These are phyloP conservation scores for Puya raimondii DNA, from an alignment of 176 grass and related monocot species.

Conservation along the genomic window DNA sequence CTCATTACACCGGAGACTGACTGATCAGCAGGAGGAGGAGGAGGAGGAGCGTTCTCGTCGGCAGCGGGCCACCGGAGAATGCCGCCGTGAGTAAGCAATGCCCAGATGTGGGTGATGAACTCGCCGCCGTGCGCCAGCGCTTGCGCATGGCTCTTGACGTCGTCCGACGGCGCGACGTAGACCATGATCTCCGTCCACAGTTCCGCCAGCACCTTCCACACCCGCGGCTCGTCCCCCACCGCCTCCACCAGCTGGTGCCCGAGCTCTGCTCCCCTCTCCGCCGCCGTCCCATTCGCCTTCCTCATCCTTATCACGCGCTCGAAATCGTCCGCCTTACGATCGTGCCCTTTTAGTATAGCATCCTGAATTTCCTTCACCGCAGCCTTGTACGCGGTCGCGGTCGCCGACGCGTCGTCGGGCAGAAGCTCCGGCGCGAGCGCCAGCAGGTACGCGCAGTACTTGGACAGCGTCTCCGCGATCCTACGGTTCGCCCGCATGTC, in stretches of 20 bases:
- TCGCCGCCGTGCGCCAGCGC: slow-evolving; percentile 30
- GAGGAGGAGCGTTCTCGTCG: too few relatives aligned
- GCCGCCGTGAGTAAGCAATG: slow-evolving; percentile 31
- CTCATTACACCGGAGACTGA: too few relatives aligned
- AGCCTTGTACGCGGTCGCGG: slow-evolving; percentile 12
- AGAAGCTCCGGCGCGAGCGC: slow-evolving; percentile 23
- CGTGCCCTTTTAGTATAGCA: too few relatives aligned
- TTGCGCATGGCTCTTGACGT: slow-evolving; percentile 24
- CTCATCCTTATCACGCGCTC: too few relatives aligned
- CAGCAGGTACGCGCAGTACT: slow-evolving; percentile 28
- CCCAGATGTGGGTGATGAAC: slow-evolving; percentile 38
- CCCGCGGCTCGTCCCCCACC: slow-evolving; percentile 1
- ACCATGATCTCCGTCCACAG: slow-evolving; percentile 33
- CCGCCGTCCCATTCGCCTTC: too few relatives aligned
- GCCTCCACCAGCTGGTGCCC: too few relatives aligned
- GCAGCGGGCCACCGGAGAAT: slow-evolving; percentile 2
- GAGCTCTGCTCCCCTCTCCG: too few relatives aligned
- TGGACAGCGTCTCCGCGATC: not conserved
- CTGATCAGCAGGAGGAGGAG: too few relatives aligned
- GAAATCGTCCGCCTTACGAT: too few relatives aligned
- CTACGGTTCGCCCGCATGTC: too few relatives aligned
- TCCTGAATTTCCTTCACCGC: not conserved
- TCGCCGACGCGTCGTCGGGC: slow-evolving; percentile 5
- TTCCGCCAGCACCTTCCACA: slow-evolving; percentile 14
- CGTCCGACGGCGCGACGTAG: slow-evolving; percentile 23